phyloP scores from a whole-genome alignment of 805 yeast genomes.

The Metschnikowia bowlesiae region DNA sequence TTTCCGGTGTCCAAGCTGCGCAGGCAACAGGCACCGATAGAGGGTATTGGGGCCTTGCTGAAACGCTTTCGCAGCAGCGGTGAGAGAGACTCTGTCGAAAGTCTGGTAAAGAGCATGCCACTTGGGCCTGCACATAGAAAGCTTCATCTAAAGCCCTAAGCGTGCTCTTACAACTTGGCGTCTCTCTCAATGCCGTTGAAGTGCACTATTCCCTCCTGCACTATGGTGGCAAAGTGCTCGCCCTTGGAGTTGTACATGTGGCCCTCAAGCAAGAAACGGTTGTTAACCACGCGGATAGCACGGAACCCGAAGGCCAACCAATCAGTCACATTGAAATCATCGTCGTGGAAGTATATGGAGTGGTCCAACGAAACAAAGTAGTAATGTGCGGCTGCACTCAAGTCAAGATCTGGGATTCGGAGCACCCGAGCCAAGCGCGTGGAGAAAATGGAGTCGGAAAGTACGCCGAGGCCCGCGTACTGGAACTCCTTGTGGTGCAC shows the following conservation, averaged over 20 bases:
- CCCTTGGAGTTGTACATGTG: slow-evolving; percentile 51
- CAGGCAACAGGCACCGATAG: too few relatives aligned
- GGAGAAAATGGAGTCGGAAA: slow-evolving; percentile 55
- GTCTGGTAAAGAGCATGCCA: too few relatives aligned
- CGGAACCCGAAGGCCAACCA: slow-evolving; percentile 51
- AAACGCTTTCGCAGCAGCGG: too few relatives aligned
- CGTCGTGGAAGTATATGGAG: slow-evolving; percentile 59
- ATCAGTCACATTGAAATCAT: slow-evolving; percentile 33
- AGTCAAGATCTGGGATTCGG: slow-evolving; percentile 30
- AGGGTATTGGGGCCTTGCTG: not conserved
- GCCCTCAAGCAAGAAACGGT: slow-evolving; percentile 53
- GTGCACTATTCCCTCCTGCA: slow-evolving; percentile 60
- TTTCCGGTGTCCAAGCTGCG: slow-evolving; percentile 1
- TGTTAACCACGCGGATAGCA: slow-evolving; percentile 47
- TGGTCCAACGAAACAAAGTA: slow-evolving; percentile 65
- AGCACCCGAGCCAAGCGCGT: slow-evolving; percentile 50
- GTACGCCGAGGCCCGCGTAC: slow-evolving; percentile 55
- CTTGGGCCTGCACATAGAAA: not conserved
- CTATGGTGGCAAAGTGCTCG: slow-evolving; percentile 51
- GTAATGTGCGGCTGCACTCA: slow-evolving; percentile 22
- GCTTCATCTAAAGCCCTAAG: too few relatives aligned
- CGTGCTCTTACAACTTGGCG: slow-evolving; percentile 9
- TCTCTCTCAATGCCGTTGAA: slow-evolving; percentile 22
- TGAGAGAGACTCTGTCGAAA: too few relatives aligned
- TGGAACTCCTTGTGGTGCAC: slow-evolving; percentile 22